phyloP scores from a whole-genome alignment of 129 eudicot species.

The Silybum marianum region DNA sequence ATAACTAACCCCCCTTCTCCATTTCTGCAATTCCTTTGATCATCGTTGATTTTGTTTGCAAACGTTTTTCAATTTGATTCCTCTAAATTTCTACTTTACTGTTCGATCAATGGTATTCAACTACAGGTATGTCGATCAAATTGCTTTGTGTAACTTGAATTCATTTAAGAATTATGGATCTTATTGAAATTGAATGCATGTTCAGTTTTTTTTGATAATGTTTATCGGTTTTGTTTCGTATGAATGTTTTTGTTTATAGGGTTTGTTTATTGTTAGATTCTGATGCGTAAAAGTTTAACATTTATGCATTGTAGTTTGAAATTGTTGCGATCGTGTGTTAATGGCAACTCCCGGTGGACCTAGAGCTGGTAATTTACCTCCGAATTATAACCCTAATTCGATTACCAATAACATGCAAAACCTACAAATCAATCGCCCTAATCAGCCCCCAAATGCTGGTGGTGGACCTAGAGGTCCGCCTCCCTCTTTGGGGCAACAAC shows the following conservation, averaged over 20 bases:
- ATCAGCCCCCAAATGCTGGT: slow-evolving; percentile 36
- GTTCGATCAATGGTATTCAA: slow-evolving; percentile 18
- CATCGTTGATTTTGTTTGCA: neutral
- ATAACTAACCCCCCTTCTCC: neutral
- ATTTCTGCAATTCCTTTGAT: neutral
- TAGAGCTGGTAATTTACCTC: slow-evolving; percentile 45
- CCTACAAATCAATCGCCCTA: slow-evolving; percentile 53
- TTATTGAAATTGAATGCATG: neutral
- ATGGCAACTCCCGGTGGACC: slow-evolving; percentile 70
- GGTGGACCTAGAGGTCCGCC: slow-evolving; percentile 50
- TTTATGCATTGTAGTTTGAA: neutral
- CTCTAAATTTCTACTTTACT: slow-evolving; percentile 25
- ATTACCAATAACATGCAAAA: slow-evolving; percentile 65
- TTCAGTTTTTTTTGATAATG: neutral
- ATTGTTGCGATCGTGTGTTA: slow-evolving; percentile 8
- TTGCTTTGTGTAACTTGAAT: neutral
- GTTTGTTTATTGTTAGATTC: slow-evolving; percentile 4
- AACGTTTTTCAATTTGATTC: neutral
- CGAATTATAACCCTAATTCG: slow-evolving; percentile 60
- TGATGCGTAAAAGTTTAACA: slow-evolving; percentile 11
- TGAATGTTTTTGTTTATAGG: neutral
- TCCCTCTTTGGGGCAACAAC: slow-evolving; percentile 68
- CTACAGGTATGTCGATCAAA: slow-evolving; percentile 15
- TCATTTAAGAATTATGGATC: neutral
- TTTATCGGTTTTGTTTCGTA: neutral